A percentile compares a stretch with the other conserved stretches of the same genome.
phyloP scores from a whole-genome alignment of 2,329 filamentous ascomycete genomes.

The Venturia aucupariae region DNA sequence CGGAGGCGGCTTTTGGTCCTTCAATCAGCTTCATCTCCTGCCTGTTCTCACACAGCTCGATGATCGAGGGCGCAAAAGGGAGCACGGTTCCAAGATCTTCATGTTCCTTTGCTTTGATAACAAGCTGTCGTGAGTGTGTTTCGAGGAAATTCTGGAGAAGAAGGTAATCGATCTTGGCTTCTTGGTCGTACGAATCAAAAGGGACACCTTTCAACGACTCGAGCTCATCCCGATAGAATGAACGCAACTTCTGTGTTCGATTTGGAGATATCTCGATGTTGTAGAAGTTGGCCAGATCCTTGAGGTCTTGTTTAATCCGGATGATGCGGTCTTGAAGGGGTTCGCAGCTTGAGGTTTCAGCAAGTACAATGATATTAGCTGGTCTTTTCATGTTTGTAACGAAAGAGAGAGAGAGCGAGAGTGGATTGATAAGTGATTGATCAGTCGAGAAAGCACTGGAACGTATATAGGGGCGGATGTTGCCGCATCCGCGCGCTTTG shows the following conservation, averaged over 20 bases:
- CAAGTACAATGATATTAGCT: neutral
- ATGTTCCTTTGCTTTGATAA: slow-evolving; percentile 32
- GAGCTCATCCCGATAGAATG: slow-evolving; percentile 37
- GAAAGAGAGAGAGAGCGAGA: too few species aligned
- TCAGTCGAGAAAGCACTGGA: neutral
- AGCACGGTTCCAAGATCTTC: slow-evolving; percentile 33
- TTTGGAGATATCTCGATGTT: slow-evolving; percentile 37
- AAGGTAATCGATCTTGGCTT: slow-evolving; percentile 41
- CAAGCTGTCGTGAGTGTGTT: slow-evolving; percentile 26
- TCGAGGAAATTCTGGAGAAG: slow-evolving; percentile 41
- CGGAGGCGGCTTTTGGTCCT: slow-evolving; percentile 34
- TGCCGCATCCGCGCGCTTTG: neutral
- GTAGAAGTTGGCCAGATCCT: slow-evolving; percentile 42
- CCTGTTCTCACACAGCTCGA: slow-evolving; percentile 39
- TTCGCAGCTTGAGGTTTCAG: neutral
- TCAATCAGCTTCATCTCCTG: slow-evolving; percentile 37
- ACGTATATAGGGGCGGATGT: neutral
- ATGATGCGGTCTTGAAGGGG: slow-evolving; percentile 1
- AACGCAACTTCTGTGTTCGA: slow-evolving; percentile 31
- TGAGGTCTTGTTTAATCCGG: slow-evolving; percentile 36
- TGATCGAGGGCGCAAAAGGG: slow-evolving; percentile 36
- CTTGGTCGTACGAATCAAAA: slow-evolving; percentile 33
- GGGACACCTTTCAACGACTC: slow-evolving; percentile 25
- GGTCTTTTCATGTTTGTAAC: neutral
- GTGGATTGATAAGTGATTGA: neutral